A percentile compares a stretch with the other conserved stretches of the same genome.
Evolutionary conservation across 2,329 filamentous ascomycete species (phyloP).

Genomic region (Plenodomus lindquistii): DNA sequence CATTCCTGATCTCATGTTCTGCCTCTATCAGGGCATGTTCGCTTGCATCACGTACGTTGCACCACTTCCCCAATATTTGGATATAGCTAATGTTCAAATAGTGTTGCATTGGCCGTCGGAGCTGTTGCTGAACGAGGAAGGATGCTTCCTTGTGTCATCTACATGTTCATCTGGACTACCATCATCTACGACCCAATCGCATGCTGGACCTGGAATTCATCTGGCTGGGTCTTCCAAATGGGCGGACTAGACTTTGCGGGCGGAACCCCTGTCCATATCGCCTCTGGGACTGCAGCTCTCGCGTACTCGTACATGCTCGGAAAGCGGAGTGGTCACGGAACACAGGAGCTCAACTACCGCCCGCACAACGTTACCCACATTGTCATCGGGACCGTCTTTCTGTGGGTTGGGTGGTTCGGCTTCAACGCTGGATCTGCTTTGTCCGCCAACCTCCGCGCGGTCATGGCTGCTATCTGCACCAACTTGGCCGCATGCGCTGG

Average conservation of each 20-base stretch:
- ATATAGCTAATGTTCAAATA: conserved; percentile 31
- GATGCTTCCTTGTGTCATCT: conserved; percentile 85
- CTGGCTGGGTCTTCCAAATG: conserved; percentile 77
- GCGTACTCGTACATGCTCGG: conserved; percentile 92
- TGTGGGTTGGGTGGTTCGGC: conserved; percentile 95
- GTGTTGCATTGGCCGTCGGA: conserved; percentile 80
- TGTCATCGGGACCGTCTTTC: conserved; percentile 88
- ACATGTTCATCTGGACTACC: conserved; percentile 92
- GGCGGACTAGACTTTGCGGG: conserved; percentile 88
- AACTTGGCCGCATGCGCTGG: conserved; percentile 83
- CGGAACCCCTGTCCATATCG: conserved; percentile 87
- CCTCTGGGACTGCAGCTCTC: conserved; percentile 79
- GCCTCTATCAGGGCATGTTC: conserved; percentile 88
- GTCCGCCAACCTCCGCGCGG: conserved; percentile 77
- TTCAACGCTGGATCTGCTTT: conserved; percentile 89
- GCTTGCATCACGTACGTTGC: conserved; percentile 80
- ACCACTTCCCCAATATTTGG: not conserved
- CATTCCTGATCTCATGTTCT: conserved; percentile 83
- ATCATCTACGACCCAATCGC: conserved; percentile 90
- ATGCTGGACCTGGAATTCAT: conserved; percentile 91
- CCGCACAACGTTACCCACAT: conserved; percentile 94
- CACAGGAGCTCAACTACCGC: conserved; percentile 86
- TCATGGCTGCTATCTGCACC: conserved; percentile 86
- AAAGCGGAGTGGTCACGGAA: conserved; percentile 81
- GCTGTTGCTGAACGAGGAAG: conserved; percentile 85